Conservation (phyloP, 1,284 basidiomycete genomes). For the Moesziomyces antarcticus region DNA sequence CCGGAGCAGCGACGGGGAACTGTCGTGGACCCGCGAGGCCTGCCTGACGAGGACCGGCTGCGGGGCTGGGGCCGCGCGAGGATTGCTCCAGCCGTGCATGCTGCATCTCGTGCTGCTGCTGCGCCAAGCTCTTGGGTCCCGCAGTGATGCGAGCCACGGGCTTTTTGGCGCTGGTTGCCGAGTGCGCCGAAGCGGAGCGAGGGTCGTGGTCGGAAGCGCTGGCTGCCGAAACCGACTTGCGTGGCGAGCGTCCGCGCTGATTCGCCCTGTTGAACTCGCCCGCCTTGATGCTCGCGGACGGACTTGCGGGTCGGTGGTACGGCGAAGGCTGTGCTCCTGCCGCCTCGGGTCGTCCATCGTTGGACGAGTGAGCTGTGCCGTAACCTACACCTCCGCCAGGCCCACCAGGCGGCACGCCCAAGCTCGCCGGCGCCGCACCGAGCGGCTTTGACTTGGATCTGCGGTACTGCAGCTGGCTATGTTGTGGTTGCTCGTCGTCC, state of each 20-base stretch:
- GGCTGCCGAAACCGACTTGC: constrained; percentile 13
- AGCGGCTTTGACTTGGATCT: constrained; percentile 45
- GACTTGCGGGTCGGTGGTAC: constrained; percentile 27
- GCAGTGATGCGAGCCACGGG: constrained; percentile 39
- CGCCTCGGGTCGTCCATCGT: constrained; percentile 56
- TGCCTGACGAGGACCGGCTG: constrained; percentile 9
- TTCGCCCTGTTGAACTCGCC: constrained; percentile 42
- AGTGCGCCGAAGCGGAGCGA: constrained; percentile 15
- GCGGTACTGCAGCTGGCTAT: constrained; percentile 30
- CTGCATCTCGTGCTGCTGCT: constrained; percentile 23
- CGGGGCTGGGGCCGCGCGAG: constrained; percentile 18
- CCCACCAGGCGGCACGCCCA: constrained; percentile 60
- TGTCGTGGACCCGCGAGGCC: constrained; percentile 33
- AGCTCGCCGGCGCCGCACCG: constrained; percentile 18
- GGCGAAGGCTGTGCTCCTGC: constrained; percentile 9
- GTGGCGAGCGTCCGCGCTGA: constrained; percentile 33
- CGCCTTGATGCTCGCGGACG: constrained; percentile 45
- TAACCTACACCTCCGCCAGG: constrained; percentile 60
- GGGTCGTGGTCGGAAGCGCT: constrained; percentile 8
- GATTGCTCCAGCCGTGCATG: constrained; percentile 4
- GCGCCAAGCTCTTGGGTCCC: constrained; percentile 37
- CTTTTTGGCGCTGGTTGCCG: constrained; percentile 18
- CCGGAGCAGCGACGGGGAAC: constrained; percentile 9
- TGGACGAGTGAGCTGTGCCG: constrained; percentile 49
- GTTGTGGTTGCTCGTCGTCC: constrained; percentile 21